These are phyloP conservation scores for Chrysosporium keratinophilum DNA, from an alignment of 2,329 filamentous ascomycete genomes.

Conservation along the genomic window DNA sequence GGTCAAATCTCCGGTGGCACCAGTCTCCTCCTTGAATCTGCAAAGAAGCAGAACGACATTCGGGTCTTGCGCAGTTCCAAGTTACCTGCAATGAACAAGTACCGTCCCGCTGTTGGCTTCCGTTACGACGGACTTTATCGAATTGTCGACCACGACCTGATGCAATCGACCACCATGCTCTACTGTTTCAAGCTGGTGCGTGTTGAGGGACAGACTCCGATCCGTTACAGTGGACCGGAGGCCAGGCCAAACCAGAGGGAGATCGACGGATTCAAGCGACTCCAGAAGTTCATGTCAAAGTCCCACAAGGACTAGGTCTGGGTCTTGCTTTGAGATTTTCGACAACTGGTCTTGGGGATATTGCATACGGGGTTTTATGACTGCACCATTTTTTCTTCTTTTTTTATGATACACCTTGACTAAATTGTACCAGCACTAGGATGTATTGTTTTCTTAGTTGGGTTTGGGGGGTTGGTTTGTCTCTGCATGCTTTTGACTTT, in stretches of 20 bases:
- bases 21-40: constrained; percentile 34
- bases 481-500: no score
- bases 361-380: background rate
- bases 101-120: constrained; percentile 41
- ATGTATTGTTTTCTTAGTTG: no score
- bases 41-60: constrained; percentile 31
- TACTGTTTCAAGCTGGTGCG: constrained; percentile 42
- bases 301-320: background rate
- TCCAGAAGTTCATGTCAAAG: constrained; percentile 2
- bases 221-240: constrained; percentile 36
- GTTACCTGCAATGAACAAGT: constrained; percentile 28
- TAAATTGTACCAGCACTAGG: no score
- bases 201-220: constrained; percentile 36
- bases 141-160: constrained; percentile 31
- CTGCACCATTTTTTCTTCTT: no score
- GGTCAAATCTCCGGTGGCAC: constrained; percentile 29
- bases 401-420: no score
- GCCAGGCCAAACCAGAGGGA: constrained; percentile 37
- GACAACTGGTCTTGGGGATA: no score
- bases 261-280: constrained; percentile 15
- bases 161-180: constrained; percentile 34
- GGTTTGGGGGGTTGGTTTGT: no score
- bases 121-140: constrained; percentile 50
- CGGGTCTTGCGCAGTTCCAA: constrained; percentile 42
- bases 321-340: background rate